Base-by-base conservation (phyloP, 768 basidiomycete species). In the Suillus fuscotomentosus region DNA sequence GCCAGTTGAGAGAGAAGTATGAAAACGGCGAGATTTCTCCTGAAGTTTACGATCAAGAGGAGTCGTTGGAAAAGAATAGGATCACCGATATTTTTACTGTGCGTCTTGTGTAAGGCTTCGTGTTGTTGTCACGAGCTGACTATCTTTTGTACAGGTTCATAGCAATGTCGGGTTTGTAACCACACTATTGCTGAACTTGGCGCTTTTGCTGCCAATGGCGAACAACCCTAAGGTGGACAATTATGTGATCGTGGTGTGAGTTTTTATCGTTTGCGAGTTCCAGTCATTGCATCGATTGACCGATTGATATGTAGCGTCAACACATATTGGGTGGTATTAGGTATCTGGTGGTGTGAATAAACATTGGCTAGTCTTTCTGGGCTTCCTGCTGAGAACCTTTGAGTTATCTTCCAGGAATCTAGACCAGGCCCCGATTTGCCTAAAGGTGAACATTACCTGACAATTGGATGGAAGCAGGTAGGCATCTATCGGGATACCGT, bases 391-490 rank as follows among this genome's bases (percentile, higher is more conserved):
- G 38, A 42, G 65, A 53, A 61, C 27, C 3, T 17, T 55, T 0
- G 61, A 93, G 92, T 95, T 69, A 84, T 94, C 57, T 94, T 86
- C 73, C 94, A 95, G 73, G 84, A 91, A 70, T 90, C 88, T 22
- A 86, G 94, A 9, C 88, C 90, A 2, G 94, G 94, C 0, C 91
- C 92, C 60, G 76, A 86, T 13, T 78, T 95, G 38, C 94, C 94
- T 0, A 88, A 88, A 67, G 88, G 88, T 60, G 87, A 93, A 67
- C 83, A 76, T 65, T 95, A 94, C 70, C 65, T 94, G 36, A 92
- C 91, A 0, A 84, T 95, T 54, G 94, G 94, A 53, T 94, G 90
- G 89, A 93, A 91, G 71, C 92, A 94, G 80, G 90, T 86, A 64
- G 70, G 2, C 24, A 53, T 3, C 48, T 60, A 51, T 8, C 13